These are phyloP conservation scores for Mortierella sp. DNA, from an alignment of 371 early-diverging fungal genomes.

Conservation along the genomic window DNA sequence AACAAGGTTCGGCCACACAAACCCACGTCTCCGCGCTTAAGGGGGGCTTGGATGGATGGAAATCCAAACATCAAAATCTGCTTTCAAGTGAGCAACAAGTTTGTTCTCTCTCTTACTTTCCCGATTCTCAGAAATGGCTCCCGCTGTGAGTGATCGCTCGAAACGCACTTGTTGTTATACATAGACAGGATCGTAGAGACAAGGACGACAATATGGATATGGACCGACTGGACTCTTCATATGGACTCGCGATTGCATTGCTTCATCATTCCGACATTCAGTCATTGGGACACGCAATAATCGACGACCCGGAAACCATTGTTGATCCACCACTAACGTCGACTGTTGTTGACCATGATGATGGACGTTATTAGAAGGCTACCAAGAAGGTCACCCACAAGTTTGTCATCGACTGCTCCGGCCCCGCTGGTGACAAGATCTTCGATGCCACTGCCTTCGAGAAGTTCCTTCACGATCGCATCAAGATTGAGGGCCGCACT, in stretches of 20 bases:
- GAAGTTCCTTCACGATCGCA: constrained; percentile 97
- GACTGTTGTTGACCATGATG: neutral
- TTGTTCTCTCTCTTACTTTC: constrained; percentile 46
- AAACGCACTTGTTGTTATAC: neutral
- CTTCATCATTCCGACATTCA: too few relatives aligned
- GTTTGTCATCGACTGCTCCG: constrained; percentile 94
- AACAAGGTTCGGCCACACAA: neutral
- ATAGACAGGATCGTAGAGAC: neutral
- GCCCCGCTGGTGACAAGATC: constrained; percentile 95
- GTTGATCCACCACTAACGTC: neutral
- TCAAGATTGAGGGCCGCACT: constrained; percentile 98
- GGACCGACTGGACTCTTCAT: neutral
- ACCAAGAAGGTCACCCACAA: constrained; percentile 66
- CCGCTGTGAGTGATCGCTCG: constrained; percentile 48
- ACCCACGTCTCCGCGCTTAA: constrained; percentile 2
- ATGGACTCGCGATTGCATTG: too few relatives aligned
- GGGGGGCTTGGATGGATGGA: constrained; percentile 20
- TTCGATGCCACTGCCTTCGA: constrained; percentile 97
- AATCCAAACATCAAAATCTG: constrained; percentile 22
- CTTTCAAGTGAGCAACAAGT: constrained; percentile 14
- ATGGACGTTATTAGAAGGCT: constrained; percentile 43
- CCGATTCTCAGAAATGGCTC: constrained; percentile 55
- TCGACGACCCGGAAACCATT: neutral
- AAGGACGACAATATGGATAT: neutral
- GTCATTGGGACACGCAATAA: neutral